Evolutionary conservation across 2,329 filamentous ascomycete species (phyloP), one percentile per base, ranked within the genome.

Genomic region (Penicillium palitans): DNA sequence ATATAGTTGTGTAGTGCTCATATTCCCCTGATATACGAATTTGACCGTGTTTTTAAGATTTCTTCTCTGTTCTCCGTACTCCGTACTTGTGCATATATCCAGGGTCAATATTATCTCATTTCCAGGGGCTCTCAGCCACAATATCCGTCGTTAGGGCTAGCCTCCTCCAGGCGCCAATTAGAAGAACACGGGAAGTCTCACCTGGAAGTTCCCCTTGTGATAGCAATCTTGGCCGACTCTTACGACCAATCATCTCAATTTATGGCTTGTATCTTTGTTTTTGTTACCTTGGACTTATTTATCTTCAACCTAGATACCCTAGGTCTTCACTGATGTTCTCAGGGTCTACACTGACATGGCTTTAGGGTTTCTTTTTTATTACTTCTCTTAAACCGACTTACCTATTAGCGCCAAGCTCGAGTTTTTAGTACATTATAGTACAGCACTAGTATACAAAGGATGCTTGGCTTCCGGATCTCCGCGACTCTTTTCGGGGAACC

Each of bases 61-160:
- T 37, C 49, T 44, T 50, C 59, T 53, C 57, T 17, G 10, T 19
- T 19, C 40, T 9, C n/a, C 3, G 52, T 52, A 48, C 33, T n/a
- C 17, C 9, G 27, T 31, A 45, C 12, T 5, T 42, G 21, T 15
- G 40, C 7, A 25, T 25, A 41, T 42, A 25, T 42, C 9, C 21
- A 42, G 37, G 37, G n/a, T 19, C n/a, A 40, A 40, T 19, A 19
- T 19, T 27, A 45, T 45, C 31, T 29, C 8, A 29, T 35, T 33
- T 48, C 5, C 8, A 47, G 45, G 17, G 31, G 46, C 19, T 49
- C 19, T 49, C 19, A 27, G 33, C 21, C 33, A 39, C 47, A 19
- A 27, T 35, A 27, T 45, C 24, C 15, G 7, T 44, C 15, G 2
- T 27, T 45, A n/a, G 25, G 13, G n/a, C 25, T 31, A 31, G 48